These are phyloP conservation scores for Amylostereum chailletii DNA, from an alignment of 1,284 basidiomycete species.

Conservation along the genomic window DNA sequence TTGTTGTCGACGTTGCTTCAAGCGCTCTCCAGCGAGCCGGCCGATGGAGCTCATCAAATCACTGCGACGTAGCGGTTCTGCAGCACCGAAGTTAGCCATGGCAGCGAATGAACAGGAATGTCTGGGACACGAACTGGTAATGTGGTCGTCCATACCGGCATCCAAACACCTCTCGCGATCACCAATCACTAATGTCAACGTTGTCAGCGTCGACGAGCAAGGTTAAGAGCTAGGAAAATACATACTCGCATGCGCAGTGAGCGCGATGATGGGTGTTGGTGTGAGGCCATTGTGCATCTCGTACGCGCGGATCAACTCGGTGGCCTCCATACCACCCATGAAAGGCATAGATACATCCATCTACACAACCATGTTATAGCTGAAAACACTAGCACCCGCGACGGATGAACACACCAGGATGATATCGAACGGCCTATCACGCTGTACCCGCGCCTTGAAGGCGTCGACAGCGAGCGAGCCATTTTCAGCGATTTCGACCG, in stretches of 20 bases:
- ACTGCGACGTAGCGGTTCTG: constrained; percentile 67
- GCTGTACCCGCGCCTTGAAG: constrained; percentile 71
- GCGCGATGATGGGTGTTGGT: constrained; percentile 88
- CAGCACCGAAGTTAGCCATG: constrained; percentile 10
- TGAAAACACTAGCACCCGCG: not conserved
- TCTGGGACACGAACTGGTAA: constrained; percentile 52
- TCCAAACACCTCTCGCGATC: constrained; percentile 90
- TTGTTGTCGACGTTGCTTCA: constrained; percentile 8
- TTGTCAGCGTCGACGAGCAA: constrained; percentile 11
- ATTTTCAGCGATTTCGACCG: constrained; percentile 96
- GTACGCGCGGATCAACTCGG: constrained; percentile 72
- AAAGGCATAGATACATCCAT: constrained; percentile 99
- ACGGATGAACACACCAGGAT: constrained; percentile 55
- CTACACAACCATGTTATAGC: constrained; percentile 28
- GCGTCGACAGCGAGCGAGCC: constrained; percentile 87
- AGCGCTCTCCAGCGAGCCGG: constrained; percentile 13
- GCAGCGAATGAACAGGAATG: not conserved
- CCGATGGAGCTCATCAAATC: constrained; percentile 74
- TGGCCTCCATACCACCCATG: constrained; percentile 92
- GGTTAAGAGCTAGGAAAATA: constrained; percentile 15
- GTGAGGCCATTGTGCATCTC: constrained; percentile 70
- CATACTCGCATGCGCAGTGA: constrained; percentile 87
- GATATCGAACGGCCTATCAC: constrained; percentile 75
- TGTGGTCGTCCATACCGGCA: constrained; percentile 80
- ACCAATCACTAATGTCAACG: constrained; percentile 72